phyloP scores from a whole-genome alignment of 352 stramenopile genomes.

The Peronospora destructor region DNA sequence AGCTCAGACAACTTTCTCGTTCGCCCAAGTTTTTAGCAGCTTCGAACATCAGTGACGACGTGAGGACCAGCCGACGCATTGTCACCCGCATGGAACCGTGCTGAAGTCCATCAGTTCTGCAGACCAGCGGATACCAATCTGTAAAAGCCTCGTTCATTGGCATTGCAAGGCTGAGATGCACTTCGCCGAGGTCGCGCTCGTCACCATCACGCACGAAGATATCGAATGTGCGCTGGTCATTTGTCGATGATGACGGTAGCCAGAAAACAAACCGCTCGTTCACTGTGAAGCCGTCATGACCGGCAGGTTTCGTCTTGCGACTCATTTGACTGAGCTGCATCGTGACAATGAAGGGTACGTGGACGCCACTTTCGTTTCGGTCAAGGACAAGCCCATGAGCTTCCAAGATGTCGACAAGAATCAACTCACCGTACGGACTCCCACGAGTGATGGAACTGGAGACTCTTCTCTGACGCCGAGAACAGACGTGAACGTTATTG shows the following conservation, averaged over 20 bases:
- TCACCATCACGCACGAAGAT: conserved; percentile 43
- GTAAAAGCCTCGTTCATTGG: conserved; percentile 60
- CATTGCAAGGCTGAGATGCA: conserved; percentile 59
- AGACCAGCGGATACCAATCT: conserved; percentile 63
- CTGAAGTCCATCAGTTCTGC: conserved; percentile 46
- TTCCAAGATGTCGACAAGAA: conserved; percentile 60
- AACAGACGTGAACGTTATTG: conserved; percentile 50
- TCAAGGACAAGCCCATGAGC: conserved; percentile 42
- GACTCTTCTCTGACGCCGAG: conserved; percentile 12
- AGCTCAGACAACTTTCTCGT: conserved; percentile 36
- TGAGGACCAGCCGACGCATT: conserved; percentile 53
- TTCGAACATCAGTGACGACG: conserved; percentile 40
- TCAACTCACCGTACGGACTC: conserved; percentile 55
- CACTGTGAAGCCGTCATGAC: conserved; percentile 20
- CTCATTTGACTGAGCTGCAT: conserved; percentile 33
- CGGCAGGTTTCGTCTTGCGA: conserved; percentile 31
- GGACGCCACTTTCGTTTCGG: conserved; percentile 32
- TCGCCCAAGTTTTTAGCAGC: conserved; percentile 39
- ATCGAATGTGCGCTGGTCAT: conserved; percentile 38
- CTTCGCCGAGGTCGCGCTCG: conserved; percentile 57
- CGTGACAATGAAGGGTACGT: conserved; percentile 41
- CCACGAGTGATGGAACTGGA: conserved; percentile 30
- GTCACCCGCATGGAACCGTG: conserved; percentile 42
- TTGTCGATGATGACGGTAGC: conserved; percentile 39
- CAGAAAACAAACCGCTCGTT: conserved; percentile 77